A percentile compares a stretch with the other conserved stretches of the same genome.
phyloP scores from a whole-genome alignment of 2,329 filamentous ascomycete genomes.

The Talaromyces sp. region DNA sequence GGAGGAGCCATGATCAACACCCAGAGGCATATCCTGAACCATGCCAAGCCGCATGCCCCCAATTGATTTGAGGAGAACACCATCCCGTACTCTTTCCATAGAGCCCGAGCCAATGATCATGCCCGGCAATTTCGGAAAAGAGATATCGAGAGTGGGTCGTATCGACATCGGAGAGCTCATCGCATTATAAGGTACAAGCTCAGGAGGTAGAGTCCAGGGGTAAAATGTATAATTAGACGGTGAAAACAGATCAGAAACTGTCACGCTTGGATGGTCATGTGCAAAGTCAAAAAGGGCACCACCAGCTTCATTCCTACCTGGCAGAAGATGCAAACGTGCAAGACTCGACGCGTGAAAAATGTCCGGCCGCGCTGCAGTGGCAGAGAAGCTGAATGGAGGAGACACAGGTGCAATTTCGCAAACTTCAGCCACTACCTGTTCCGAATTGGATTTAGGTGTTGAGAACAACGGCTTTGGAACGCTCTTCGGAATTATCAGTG shows the following conservation, averaged over 20 bases:
- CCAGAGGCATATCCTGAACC: slow-evolving; percentile 45
- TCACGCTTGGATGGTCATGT: slow-evolving; percentile 54
- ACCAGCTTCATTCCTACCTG: slow-evolving; percentile 56
- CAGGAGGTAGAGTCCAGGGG: slow-evolving; percentile 83
- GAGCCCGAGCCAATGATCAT: slow-evolving; percentile 46
- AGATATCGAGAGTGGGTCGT: slow-evolving; percentile 68
- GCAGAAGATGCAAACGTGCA: slow-evolving; percentile 74
- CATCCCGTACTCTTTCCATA: slow-evolving; percentile 57
- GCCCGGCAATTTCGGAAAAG: slow-evolving; percentile 58
- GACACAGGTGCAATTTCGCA: slow-evolving; percentile 64
- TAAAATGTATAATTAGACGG: slow-evolving; percentile 80
- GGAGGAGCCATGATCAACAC: slow-evolving; percentile 17
- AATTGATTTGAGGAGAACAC: slow-evolving; percentile 59
- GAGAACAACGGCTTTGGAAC: slow-evolving; percentile 21
- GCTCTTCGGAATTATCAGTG: slow-evolving; percentile 72
- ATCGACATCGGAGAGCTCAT: slow-evolving; percentile 70
- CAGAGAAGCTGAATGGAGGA: slow-evolving; percentile 70
- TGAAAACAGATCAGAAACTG: slow-evolving; percentile 54
- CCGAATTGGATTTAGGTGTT: slow-evolving; percentile 13
- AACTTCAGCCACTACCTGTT: slow-evolving; percentile 41
- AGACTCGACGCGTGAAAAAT: slow-evolving; percentile 86
- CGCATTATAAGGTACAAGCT: slow-evolving; percentile 71
- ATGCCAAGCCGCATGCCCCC: slow-evolving; percentile 56
- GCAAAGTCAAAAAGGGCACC: slow-evolving; percentile 55
- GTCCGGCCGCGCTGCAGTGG: slow-evolving; percentile 73